phyloP scores from a whole-genome alignment of 2,329 filamentous ascomycete species.

The Trichoderma sp. region DNA sequence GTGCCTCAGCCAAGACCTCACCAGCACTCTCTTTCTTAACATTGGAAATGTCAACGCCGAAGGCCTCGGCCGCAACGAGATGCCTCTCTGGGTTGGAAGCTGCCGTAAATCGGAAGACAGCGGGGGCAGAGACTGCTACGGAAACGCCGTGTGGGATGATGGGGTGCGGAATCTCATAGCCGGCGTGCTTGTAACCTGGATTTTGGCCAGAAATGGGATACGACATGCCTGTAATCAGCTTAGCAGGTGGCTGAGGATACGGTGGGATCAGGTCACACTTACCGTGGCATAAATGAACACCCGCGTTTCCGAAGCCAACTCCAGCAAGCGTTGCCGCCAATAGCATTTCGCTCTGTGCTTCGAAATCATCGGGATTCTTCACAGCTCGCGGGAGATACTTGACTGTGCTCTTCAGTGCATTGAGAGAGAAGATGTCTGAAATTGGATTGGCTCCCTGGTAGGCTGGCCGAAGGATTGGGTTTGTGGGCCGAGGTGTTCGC shows the following conservation, averaged over 20 bases:
- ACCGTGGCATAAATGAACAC: conserved; percentile 77
- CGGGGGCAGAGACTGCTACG: conserved; percentile 88
- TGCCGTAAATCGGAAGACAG: conserved; percentile 91
- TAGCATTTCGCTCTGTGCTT: conserved; percentile 95
- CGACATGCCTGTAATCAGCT: conserved; percentile 71
- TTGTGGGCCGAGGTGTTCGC: conserved; percentile 77
- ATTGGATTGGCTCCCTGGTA: conserved; percentile 99
- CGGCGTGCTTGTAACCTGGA: conserved; percentile 79
- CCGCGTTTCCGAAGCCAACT: conserved; percentile 96
- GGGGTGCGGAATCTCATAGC: conserved; percentile 74
- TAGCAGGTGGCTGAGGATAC: neutral
- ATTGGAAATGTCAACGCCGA: conserved; percentile 85
- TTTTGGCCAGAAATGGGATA: conserved; percentile 98
- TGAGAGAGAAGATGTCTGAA: conserved; percentile 92
- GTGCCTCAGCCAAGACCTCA: conserved; percentile 80
- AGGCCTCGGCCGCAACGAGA: conserved; percentile 82
- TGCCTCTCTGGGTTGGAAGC: conserved; percentile 92
- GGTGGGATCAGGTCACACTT: conserved; percentile 35
- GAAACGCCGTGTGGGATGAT: conserved; percentile 97
- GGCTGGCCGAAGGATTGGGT: conserved; percentile 87
- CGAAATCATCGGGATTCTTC: conserved; percentile 82
- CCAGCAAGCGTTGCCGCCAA: conserved; percentile 91
- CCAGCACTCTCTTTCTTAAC: conserved; percentile 90
- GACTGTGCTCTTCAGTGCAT: conserved; percentile 78
- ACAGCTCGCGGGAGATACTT: conserved; percentile 91